Evolutionary conservation across 2,329 filamentous ascomycete genomes (phyloP).

Genomic region (Dactylellina parvicollis): DNA sequence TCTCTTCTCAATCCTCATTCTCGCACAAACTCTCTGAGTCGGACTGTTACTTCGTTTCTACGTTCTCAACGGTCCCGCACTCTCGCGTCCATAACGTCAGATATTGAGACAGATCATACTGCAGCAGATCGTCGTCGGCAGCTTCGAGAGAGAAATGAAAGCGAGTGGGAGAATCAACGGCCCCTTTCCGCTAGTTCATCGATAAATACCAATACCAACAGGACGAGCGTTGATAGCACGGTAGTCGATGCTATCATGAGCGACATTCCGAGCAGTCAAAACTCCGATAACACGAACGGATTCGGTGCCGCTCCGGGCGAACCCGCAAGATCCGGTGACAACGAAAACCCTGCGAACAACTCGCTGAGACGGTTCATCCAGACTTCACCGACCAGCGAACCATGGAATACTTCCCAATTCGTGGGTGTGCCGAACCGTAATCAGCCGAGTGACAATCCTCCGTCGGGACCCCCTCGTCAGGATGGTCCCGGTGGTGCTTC

Average conservation of each 20-base stretch:
- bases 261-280: slow-evolving; percentile 40
- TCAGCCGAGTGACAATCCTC: slow-evolving; percentile 15
- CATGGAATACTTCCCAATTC: slow-evolving; percentile 32
- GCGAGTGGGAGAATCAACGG: slow-evolving; percentile 49
- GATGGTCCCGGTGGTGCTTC: slow-evolving; percentile 14
- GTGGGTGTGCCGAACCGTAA: slow-evolving; percentile 30
- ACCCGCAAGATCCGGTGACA: not conserved
- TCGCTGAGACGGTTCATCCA: slow-evolving; percentile 24
- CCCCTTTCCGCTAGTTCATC: slow-evolving; percentile 34
- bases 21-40: slow-evolving; percentile 14
- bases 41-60: slow-evolving; percentile 34
- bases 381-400: slow-evolving; percentile 27
- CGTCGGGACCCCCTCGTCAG: slow-evolving; percentile 11
- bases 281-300: slow-evolving; percentile 24
- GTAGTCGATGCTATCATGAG: slow-evolving; percentile 47
- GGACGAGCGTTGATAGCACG: slow-evolving; percentile 38
- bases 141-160: slow-evolving; percentile 50
- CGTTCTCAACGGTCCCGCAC: slow-evolving; percentile 44
- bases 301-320: slow-evolving; percentile 11
- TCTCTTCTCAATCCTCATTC: slow-evolving; percentile 14
- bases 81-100: slow-evolving; percentile 42
- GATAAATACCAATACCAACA: slow-evolving; percentile 27
- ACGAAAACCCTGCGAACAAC: slow-evolving; percentile 6
- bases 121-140: slow-evolving; percentile 53
- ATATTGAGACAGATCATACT: slow-evolving; percentile 54